phyloP scores from a whole-genome alignment of 2,329 filamentous ascomycete genomes.

The Didymella lethalis region DNA sequence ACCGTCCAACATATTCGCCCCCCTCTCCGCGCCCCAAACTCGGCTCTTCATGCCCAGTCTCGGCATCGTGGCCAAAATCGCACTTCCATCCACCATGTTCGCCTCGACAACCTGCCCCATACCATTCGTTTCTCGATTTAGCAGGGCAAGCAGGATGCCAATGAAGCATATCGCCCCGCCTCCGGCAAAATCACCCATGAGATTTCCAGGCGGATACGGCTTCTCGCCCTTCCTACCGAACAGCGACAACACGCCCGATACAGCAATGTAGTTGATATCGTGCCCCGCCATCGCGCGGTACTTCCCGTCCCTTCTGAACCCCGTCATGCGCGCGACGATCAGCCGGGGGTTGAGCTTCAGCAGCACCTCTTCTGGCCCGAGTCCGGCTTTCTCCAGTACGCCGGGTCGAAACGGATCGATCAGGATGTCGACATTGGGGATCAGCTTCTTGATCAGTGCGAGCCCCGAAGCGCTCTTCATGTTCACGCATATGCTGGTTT shows the following conservation, averaged over 20 bases:
- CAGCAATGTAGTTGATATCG: conserved; percentile 95
- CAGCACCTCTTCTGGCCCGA: conserved; percentile 73
- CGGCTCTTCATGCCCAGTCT: conserved; percentile 70
- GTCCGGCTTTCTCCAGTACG: conserved; percentile 82
- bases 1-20: conserved; percentile 81
- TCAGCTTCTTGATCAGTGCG: conserved; percentile 71
- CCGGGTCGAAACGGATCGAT: conserved; percentile 95
- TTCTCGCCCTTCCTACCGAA: conserved; percentile 74
- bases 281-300: conserved; percentile 91
- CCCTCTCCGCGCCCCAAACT: conserved; percentile 70
- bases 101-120: conserved; percentile 88
- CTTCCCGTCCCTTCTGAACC: conserved; percentile 85
- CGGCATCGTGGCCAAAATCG: conserved; percentile 80
- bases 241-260: conserved; percentile 79
- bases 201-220: conserved; percentile 81
- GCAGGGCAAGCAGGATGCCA: conserved; percentile 80
- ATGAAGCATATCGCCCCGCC: conserved; percentile 84
- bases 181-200: conserved; percentile 90
- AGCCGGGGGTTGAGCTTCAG: conserved; percentile 74
- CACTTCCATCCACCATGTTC: conserved; percentile 93
- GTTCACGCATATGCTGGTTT: conserved; percentile 80
- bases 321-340: conserved; percentile 85
- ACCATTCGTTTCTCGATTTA: conserved; percentile 70
- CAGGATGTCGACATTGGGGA: conserved; percentile 73
- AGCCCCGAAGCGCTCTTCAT: conserved; percentile 73